These are phyloP conservation scores for Aspergillus ustus DNA, from an alignment of 2,329 filamentous ascomycete genomes.

Conservation along the genomic window DNA sequence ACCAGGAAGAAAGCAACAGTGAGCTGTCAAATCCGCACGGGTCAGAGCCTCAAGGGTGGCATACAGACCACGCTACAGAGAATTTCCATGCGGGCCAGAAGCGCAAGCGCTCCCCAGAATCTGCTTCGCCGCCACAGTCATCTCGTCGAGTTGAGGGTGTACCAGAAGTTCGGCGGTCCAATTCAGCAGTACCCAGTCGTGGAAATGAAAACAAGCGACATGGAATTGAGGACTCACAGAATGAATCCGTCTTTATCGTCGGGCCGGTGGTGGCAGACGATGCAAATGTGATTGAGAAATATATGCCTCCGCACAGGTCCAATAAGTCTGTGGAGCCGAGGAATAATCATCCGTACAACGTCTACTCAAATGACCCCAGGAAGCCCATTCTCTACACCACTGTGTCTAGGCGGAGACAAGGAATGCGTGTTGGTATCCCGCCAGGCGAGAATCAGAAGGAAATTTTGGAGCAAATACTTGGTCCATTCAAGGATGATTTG, in stretches of 20 bases:
- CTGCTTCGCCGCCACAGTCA: conserved; percentile 28
- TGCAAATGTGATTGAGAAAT: conserved; percentile 64
- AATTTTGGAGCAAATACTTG: conserved; percentile 63
- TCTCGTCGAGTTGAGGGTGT: conserved; percentile 23
- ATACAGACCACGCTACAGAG: conserved; percentile 31
- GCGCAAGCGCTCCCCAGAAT: conserved; percentile 42
- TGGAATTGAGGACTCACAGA: conserved; percentile 41
- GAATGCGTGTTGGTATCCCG: conserved; percentile 48
- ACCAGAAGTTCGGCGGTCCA: conserved; percentile 30
- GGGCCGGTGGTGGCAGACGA: conserved; percentile 64
- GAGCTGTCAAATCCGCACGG: conserved; percentile 32
- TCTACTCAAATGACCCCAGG: conserved; percentile 53
- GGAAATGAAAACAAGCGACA: conserved; percentile 38
- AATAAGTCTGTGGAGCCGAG: conserved; percentile 43
- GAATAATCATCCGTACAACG: conserved; percentile 54
- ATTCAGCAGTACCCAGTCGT: conserved; percentile 33
- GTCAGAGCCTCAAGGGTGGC: conserved; percentile 35
- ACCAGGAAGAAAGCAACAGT: conserved; percentile 48
- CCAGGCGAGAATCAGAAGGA: conserved; percentile 56
- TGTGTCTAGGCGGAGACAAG: conserved; percentile 56
- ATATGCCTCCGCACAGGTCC: conserved; percentile 53
- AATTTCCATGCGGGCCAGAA: conserved; percentile 36
- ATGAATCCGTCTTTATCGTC: conserved; percentile 59
- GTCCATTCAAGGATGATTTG: conserved; percentile 57
- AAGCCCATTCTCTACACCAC: conserved; percentile 54